Evolutionary conservation across 768 basidiomycete species (phyloP).

Genomic region (Artomyces pyxidatus): DNA sequence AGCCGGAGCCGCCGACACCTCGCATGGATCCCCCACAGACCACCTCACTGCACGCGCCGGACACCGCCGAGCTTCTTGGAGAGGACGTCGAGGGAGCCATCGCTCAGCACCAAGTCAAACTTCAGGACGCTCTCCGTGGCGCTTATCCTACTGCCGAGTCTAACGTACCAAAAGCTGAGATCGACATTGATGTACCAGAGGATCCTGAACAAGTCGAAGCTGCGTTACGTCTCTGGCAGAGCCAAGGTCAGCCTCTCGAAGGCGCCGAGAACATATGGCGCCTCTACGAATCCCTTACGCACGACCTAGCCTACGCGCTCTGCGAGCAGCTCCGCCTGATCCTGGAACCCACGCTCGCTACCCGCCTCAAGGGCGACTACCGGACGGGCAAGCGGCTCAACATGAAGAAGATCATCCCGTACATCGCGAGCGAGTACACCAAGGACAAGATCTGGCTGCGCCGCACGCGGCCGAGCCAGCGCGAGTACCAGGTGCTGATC

Average conservation of each 20-base stretch:
- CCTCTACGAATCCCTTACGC: conserved; percentile 82
- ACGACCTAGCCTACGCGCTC: conserved; percentile 82
- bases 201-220: conserved; percentile 32
- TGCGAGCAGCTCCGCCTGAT: conserved; percentile 97
- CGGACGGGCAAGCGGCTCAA: conserved; percentile 95
- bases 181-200: conserved; percentile 21
- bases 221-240: conserved; percentile 54
- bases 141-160: conserved; percentile 15
- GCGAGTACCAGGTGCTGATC: conserved; percentile 93
- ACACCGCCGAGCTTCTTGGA: conserved; percentile 20
- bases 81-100: conserved; percentile 40
- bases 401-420: conserved; percentile 98
- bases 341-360: conserved; percentile 90
- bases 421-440: conserved; percentile 97
- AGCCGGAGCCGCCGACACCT: conserved; percentile 20
- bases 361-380: conserved; percentile 92
- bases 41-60: conserved; percentile 21
- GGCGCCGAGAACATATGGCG: conserved; percentile 81
- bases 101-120: neutral
- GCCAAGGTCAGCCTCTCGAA: conserved; percentile 44
- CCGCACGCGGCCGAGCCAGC: conserved; percentile 84
- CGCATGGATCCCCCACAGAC: conserved; percentile 8
- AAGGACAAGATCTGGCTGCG: conserved; percentile 99
- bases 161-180: conserved; percentile 16
- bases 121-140: conserved; percentile 16